Conservation (phyloP, 2,329 filamentous ascomycete species). For the Xylariomycetidae sp. region DNA sequence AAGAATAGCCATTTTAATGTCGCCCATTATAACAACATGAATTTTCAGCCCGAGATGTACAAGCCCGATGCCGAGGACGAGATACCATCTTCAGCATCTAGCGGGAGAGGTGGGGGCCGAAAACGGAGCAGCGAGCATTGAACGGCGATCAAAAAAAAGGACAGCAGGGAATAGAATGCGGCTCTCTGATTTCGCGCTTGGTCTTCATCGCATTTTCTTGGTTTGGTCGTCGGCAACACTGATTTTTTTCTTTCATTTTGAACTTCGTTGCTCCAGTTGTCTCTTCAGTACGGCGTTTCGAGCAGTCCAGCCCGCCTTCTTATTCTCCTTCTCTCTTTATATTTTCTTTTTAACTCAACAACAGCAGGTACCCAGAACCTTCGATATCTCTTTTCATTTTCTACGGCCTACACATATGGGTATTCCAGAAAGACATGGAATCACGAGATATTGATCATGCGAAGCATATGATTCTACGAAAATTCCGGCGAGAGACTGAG, state of each 20-base stretch:
- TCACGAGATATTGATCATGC: too few relatives aligned
- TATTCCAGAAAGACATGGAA: too few relatives aligned
- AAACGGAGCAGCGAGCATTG: conserved; percentile 28
- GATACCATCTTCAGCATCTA: conserved; percentile 11
- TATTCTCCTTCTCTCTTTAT: not conserved
- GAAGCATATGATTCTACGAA: too few relatives aligned
- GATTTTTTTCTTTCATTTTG: conserved; percentile 1
- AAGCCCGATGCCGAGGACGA: conserved; percentile 35
- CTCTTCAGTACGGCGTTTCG: conserved; percentile 17
- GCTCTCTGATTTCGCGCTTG: conserved; percentile 13
- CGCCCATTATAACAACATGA: conserved; percentile 62
- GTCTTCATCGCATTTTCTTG: conserved; percentile 17
- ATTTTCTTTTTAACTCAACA: not conserved
- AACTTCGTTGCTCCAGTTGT: conserved; percentile 9
- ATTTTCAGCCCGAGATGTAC: conserved; percentile 54
- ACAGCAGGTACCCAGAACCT: too few relatives aligned
- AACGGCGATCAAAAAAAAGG: conserved; percentile 23
- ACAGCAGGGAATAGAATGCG: conserved; percentile 24
- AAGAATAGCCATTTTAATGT: conserved; percentile 64
- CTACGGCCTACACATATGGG: too few relatives aligned
- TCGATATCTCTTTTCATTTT: too few relatives aligned
- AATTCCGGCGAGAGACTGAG: too few relatives aligned
- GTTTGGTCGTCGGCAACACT: conserved; percentile 15
- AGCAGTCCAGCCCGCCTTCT: not conserved
- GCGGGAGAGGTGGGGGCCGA: conserved; percentile 18